phyloP scores from a whole-genome alignment of 73 alveolate species.

The Symbiodinium natans region DNA sequence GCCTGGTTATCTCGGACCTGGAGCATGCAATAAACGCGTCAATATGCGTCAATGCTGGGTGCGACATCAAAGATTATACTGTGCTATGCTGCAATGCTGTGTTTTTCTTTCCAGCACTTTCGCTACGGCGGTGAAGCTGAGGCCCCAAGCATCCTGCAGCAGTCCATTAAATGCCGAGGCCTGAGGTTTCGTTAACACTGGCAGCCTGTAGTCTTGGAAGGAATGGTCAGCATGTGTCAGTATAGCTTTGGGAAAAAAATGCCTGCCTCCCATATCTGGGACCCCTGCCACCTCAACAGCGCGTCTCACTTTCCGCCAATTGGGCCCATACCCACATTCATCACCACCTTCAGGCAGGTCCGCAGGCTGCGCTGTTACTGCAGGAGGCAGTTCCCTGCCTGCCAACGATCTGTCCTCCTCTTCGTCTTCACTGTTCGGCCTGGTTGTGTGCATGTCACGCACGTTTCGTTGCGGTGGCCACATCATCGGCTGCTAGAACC shows the following conservation, averaged over 20 bases:
- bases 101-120: too few relatives aligned
- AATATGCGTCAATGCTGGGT: not conserved
- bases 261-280: too few relatives aligned
- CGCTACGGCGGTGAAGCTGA: not conserved
- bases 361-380: not conserved
- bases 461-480: too few relatives aligned
- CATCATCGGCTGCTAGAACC: too few relatives aligned
- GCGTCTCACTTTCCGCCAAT: constrained; percentile 77
- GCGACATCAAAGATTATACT: not conserved
- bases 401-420: constrained; percentile 43
- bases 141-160: not conserved
- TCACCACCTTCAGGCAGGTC: constrained; percentile 28
- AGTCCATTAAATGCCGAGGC: constrained; percentile 21
- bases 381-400: not conserved
- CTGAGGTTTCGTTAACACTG: not conserved
- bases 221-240: too few relatives aligned
- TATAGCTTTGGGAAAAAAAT: too few relatives aligned
- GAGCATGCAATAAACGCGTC: too few relatives aligned
- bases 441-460: not conserved
- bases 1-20: constrained; percentile 74
- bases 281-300: constrained; percentile 43
- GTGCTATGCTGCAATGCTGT: too few relatives aligned
- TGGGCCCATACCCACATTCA: constrained; percentile 40
- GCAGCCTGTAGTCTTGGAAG: too few relatives aligned
- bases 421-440: constrained; percentile 86